These are phyloP conservation scores for Dactylellina sp. DNA, from an alignment of 2,329 filamentous ascomycete genomes.

Conservation along the genomic window DNA sequence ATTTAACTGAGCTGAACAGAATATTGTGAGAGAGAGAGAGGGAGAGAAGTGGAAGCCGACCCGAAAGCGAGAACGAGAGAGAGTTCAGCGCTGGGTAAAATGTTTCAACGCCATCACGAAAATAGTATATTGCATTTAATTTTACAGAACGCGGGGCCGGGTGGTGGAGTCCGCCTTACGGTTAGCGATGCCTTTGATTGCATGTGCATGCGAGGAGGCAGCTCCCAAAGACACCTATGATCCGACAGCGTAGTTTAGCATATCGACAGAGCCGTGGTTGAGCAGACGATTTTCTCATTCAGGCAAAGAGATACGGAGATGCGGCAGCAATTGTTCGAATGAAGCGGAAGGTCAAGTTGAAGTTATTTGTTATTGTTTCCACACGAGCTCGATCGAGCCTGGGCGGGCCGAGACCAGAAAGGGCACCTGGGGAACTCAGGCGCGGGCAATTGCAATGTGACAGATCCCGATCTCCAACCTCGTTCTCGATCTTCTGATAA, in stretches of 20 bases:
- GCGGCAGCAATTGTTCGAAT: slow-evolving; percentile 4
- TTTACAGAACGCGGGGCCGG: slow-evolving; percentile 23
- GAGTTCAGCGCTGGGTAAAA: background rate
- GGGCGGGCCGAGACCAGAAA: slow-evolving; percentile 37
- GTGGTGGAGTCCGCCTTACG: slow-evolving; percentile 13
- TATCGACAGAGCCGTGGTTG: slow-evolving; percentile 26
- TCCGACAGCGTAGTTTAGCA: background rate
- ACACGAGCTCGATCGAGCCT: slow-evolving; percentile 19
- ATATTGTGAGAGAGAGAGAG: too few species aligned
- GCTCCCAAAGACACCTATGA: slow-evolving; percentile 3
- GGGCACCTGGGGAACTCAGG: too few species aligned
- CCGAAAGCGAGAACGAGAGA: slow-evolving; percentile 3
- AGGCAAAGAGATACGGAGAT: slow-evolving; percentile 6
- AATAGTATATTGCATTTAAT: slow-evolving; percentile 28
- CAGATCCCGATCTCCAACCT: slow-evolving; percentile 12
- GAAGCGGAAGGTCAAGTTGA: background rate
- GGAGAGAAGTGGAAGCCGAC: too few species aligned
- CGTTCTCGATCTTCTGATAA: slow-evolving; percentile 11
- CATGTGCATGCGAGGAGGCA: slow-evolving; percentile 36
- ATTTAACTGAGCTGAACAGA: too few species aligned
- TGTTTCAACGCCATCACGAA: slow-evolving; percentile 20
- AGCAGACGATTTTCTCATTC: slow-evolving; percentile 1
- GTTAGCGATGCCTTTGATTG: slow-evolving; percentile 8
- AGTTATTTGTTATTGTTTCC: too few species aligned
- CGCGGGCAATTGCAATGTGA: slow-evolving; percentile 33